Percentiles rank a stretch among this genome's conserved stretches.
These are phyloP conservation scores for Teratosphaeria zuluensis DNA, from an alignment of 2,329 filamentous ascomycete species.

Conservation along the genomic window DNA sequence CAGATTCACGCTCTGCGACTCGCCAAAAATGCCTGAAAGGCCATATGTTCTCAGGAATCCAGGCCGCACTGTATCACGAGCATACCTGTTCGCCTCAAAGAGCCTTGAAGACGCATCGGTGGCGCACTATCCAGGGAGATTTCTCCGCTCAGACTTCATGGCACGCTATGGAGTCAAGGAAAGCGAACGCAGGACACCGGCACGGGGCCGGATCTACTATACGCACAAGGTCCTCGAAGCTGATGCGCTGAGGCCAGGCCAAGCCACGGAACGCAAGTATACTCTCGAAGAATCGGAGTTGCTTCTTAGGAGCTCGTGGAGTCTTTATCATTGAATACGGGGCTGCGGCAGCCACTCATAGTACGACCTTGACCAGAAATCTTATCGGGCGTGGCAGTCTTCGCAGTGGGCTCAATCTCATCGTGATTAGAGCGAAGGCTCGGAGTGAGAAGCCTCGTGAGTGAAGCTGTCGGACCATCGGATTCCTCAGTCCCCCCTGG, in stretches of 20 bases:
- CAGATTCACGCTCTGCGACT: too few species aligned
- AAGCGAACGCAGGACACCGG: not conserved
- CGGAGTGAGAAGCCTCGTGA: too few species aligned
- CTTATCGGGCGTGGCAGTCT: not conserved
- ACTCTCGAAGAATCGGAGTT: not conserved
- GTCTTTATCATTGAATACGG: not conserved
- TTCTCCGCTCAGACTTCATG: not conserved
- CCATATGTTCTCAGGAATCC: not conserved
- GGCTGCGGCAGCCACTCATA: not conserved
- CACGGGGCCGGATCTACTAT: not conserved
- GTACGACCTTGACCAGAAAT: not conserved
- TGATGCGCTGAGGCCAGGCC: not conserved
- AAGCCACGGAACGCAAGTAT: not conserved
- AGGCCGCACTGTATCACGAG: not conserved
- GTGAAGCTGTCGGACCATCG: too few species aligned
- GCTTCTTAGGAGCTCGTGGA: too few species aligned
- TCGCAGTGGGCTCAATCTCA: not conserved
- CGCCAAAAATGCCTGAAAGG: not conserved
- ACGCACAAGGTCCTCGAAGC: not conserved
- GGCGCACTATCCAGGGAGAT: not conserved
- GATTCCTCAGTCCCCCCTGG: too few species aligned
- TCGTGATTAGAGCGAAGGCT: not conserved
- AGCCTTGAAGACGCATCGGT: not conserved
- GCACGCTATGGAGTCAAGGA: not conserved
- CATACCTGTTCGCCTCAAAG: not conserved